These are phyloP conservation scores for Asterella californica DNA, from an alignment of 225 moss, liverwort and hornwort genomes.

Conservation along the genomic window DNA sequence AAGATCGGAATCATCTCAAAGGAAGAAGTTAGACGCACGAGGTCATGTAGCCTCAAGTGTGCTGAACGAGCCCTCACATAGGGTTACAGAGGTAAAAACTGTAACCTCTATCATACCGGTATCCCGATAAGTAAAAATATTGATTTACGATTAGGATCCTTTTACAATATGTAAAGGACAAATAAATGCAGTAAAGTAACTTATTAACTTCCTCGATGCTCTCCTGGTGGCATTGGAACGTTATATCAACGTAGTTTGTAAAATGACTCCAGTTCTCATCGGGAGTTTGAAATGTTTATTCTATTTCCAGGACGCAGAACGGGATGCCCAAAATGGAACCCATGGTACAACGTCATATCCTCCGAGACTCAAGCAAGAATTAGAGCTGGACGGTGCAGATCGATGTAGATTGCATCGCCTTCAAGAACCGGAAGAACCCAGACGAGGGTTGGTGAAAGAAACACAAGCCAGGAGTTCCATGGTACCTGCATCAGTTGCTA, in stretches of 20 bases:
- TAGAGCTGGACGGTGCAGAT: conserved; percentile 5
- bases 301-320: conserved; percentile 17
- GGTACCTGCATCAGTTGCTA: not conserved
- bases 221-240: not conserved
- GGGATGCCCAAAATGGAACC: conserved; percentile 13
- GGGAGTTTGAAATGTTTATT: not conserved
- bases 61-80: not conserved
- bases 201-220: not conserved
- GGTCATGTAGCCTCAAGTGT: conserved; percentile 18
- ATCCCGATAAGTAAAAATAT: not conserved
- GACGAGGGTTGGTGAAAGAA: conserved; percentile 11
- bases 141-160: not conserved
- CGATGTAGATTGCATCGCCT: conserved; percentile 8
- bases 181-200: not conserved
- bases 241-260: not conserved
- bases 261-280: not conserved
- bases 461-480: not conserved
- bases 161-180: not conserved
- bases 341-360: conserved; percentile 8
- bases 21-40: conserved; percentile 8
- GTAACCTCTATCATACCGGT: not conserved
- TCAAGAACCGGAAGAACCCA: conserved; percentile 9
- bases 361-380: conserved; percentile 22
- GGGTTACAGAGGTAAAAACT: conserved; percentile 17
- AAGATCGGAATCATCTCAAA: not conserved